Base-by-base conservation (phyloP, 495 filamentous ascomycete genomes). In the Saxophila tyrrhenica region DNA sequence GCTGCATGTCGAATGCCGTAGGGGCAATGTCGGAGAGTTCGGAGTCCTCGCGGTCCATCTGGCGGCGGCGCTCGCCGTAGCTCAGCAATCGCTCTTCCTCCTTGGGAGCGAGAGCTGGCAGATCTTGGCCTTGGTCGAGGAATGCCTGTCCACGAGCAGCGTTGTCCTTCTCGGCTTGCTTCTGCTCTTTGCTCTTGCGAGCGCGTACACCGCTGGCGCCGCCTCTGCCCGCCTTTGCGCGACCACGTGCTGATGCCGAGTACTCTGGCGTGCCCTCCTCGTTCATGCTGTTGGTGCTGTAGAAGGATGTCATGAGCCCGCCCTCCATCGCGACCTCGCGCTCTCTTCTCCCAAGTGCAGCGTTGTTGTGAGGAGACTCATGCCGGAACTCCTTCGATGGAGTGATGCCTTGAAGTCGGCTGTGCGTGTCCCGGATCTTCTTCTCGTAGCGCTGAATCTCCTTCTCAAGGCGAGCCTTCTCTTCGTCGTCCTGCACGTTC, bases 151-250 rank as follows among this genome's bases (percentile, higher is more conserved):
- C 89, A 55, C 86, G 87, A 57, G 90, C 87, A 48, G 94, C 92
- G 2, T 83, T 80, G 64, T 95, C 89, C 66, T 96, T 94, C 68
- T 95, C 89, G 25, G 89, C 85, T 65, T 95, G 87, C 66, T 96
- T 96, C 72, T 96, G 89, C 65, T 96, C 90, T 70, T 94, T 96
- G 35, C 86, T 91, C 65, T 96, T 96, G 1, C 59, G 67, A 84
- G 85, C 2, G 79, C 83, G 51, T 3, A 86, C 75, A 3, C 77
- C 68, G 13, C 86, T 78, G 20, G 55, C 59, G n/a, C 50, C 59
- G n/a, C 39, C n/a, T 16, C 32, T 23, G 29, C 11, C 45, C 19
- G 20, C 25, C 13, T 48, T n/a, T 2, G 46, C 38, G 23, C 45
- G 44, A 17, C 55, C 38, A 13, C 23, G 23, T 11, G 13, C 29